A percentile compares a stretch with the other conserved stretches of the same genome.
phyloP scores from a whole-genome alignment of 1,139 yeast genomes.

The Hyphopichia buzzinii region DNA sequence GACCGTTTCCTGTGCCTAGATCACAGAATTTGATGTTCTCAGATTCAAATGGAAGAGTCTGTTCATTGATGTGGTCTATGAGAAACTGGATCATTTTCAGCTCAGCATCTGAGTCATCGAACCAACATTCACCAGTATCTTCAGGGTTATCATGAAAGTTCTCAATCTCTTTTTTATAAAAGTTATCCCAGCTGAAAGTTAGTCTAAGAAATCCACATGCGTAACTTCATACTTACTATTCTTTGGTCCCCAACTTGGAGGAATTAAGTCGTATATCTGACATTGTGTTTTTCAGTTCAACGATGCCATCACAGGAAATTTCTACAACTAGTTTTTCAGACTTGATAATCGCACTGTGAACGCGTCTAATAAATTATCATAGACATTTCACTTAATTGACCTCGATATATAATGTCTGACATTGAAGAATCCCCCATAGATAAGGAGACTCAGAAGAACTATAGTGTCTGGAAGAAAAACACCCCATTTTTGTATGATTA shows the following conservation, averaged over 20 bases:
- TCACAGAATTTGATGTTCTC: slow-evolving; percentile 54
- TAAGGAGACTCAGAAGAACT: slow-evolving; percentile 29
- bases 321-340: not conserved
- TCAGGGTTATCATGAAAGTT: slow-evolving; percentile 71
- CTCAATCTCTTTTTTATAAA: slow-evolving; percentile 67
- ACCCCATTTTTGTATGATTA: slow-evolving; percentile 52
- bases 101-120: slow-evolving; percentile 90
- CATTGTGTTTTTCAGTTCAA: slow-evolving; percentile 17
- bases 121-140: slow-evolving; percentile 97
- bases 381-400: too few relatives aligned
- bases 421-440: slow-evolving; percentile 17
- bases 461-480: slow-evolving; percentile 56
- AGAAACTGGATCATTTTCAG: slow-evolving; percentile 71
- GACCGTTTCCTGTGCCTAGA: slow-evolving; percentile 96
- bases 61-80: slow-evolving; percentile 26
- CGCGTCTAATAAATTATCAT: not conserved
- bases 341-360: not conserved
- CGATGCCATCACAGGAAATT: not conserved
- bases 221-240: slow-evolving; percentile 50
- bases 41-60: slow-evolving; percentile 24
- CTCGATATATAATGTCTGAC: not conserved
- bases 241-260: slow-evolving; percentile 74
- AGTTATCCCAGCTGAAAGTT: slow-evolving; percentile 73
- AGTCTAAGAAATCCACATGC: slow-evolving; percentile 12
- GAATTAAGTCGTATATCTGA: slow-evolving; percentile 60